Evolutionary conservation across 2,329 filamentous ascomycete species (phyloP).

Genomic region (Huntiella decipiens): DNA sequence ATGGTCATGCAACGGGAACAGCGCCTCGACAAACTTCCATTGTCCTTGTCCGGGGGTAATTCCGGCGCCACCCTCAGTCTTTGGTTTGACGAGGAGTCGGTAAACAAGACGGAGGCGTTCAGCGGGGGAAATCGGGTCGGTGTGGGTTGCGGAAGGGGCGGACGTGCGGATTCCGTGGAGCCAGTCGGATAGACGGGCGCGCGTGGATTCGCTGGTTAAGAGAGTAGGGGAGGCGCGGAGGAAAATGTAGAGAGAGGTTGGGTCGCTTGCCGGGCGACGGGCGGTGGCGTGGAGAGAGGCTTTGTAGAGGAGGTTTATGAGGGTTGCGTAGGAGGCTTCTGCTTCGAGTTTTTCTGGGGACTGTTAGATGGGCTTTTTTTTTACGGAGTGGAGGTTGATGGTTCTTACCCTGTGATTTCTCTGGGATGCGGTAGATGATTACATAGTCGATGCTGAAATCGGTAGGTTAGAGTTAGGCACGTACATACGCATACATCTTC

Average conservation of each 20-base stretch:
- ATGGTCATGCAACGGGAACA: constrained; percentile 67
- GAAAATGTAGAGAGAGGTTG: constrained; percentile 66
- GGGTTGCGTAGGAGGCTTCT: constrained; percentile 54
- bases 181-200: constrained; percentile 82
- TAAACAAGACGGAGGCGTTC: constrained; percentile 80
- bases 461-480: background rate
- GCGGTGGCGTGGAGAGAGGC: constrained; percentile 67
- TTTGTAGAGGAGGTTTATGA: constrained; percentile 54
- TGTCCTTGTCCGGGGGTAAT: constrained; percentile 49
- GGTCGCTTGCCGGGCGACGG: constrained; percentile 59
- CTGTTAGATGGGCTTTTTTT: background rate
- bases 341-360: constrained; percentile 33
- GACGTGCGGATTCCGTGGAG: constrained; percentile 67
- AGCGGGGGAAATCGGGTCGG: constrained; percentile 67
- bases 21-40: constrained; percentile 53
- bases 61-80: constrained; percentile 58
- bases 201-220: constrained; percentile 63
- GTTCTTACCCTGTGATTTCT: constrained; percentile 31
- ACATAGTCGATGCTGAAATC: constrained; percentile 65
- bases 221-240: constrained; percentile 58
- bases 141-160: constrained; percentile 51
- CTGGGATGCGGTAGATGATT: constrained; percentile 55
- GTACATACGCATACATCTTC: too few relatives aligned
- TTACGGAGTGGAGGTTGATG: constrained; percentile 12
- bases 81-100: constrained; percentile 57